Evolutionary conservation across 1,139 yeast genomes (phyloP).

Genomic region (Debaryomyces nepalensis): DNA sequence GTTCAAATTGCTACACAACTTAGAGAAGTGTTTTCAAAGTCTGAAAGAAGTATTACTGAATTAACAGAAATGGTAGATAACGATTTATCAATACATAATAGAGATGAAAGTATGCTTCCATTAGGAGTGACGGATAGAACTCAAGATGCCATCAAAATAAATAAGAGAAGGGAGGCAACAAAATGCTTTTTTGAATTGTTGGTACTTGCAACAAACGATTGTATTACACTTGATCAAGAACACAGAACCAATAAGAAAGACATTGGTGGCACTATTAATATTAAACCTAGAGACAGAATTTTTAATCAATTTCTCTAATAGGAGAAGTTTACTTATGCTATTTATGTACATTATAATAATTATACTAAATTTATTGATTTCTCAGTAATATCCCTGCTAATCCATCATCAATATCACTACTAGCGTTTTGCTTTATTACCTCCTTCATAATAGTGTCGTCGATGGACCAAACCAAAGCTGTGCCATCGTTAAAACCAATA

Average conservation of each 20-base stretch:
- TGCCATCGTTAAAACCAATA: conserved; percentile 34
- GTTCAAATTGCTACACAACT: conserved; percentile 59
- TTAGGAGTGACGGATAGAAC: conserved; percentile 31
- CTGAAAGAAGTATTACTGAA: conserved; percentile 23
- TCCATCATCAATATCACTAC: conserved; percentile 19
- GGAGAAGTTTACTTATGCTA: conserved; percentile 13
- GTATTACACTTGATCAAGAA: conserved; percentile 65
- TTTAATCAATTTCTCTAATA: conserved; percentile 44
- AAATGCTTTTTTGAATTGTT: conserved; percentile 81
- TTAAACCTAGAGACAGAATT: conserved; percentile 56
- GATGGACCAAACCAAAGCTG: conserved; percentile 25
- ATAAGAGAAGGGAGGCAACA: conserved; percentile 65
- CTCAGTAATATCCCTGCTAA: conserved; percentile 3
- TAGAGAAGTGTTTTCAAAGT: conserved; percentile 36
- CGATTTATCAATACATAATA: conserved; percentile 32
- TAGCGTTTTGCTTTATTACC: conserved; percentile 1
- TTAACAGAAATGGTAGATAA: conserved; percentile 49
- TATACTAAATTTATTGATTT: not conserved
- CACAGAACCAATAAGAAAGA: conserved; percentile 26
- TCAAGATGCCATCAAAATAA: conserved; percentile 24
- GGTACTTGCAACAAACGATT: conserved; percentile 80
- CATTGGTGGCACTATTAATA: conserved; percentile 62
- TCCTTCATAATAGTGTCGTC: conserved; percentile 22
- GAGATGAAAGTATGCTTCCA: conserved; percentile 25
- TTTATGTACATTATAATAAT: conserved; percentile 23